phyloP scores from a whole-genome alignment of 2,329 filamentous ascomycete genomes.

The Neofusicoccum cordaticola region DNA sequence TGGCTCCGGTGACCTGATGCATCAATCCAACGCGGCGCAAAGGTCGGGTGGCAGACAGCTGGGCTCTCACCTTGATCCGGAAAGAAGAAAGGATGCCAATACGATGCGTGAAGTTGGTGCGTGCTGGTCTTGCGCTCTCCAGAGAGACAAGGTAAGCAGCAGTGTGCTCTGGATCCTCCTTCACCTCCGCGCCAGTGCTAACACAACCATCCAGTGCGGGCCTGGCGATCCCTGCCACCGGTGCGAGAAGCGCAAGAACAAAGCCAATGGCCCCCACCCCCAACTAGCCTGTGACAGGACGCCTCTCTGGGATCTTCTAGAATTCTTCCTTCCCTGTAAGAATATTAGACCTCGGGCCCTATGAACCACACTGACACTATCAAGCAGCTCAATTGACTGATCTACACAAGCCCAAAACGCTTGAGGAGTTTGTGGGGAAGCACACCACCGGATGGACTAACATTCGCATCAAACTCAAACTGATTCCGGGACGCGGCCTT shows the following conservation, averaged over 20 bases:
- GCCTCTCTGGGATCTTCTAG: slow-evolving; percentile 44
- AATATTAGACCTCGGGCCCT: background rate
- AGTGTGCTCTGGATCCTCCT: background rate
- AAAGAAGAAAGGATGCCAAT: slow-evolving; percentile 40
- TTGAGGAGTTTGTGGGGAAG: slow-evolving; percentile 39
- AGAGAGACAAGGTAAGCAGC: slow-evolving; percentile 42
- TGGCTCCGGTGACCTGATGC: background rate
- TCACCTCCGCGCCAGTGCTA: slow-evolving; percentile 12
- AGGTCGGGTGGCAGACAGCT: slow-evolving; percentile 38
- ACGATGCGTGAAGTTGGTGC: slow-evolving; percentile 47
- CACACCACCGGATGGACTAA: slow-evolving; percentile 38
- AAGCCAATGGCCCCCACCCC: slow-evolving; percentile 37
- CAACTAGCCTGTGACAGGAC: slow-evolving; percentile 46
- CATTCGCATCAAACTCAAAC: slow-evolving; percentile 39
- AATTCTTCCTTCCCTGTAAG: slow-evolving; percentile 43
- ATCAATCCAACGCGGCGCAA: slow-evolving; percentile 11
- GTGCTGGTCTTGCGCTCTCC: slow-evolving; percentile 49
- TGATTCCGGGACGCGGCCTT: slow-evolving; percentile 44
- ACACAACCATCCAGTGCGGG: slow-evolving; percentile 31
- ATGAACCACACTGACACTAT: slow-evolving; percentile 14
- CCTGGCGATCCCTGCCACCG: slow-evolving; percentile 39
- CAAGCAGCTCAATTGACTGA: slow-evolving; percentile 17
- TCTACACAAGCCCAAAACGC: slow-evolving; percentile 22
- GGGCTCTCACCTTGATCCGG: slow-evolving; percentile 36
- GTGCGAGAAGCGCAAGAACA: slow-evolving; percentile 38